Evolutionary conservation across 176 grass and related monocot species (phyloP).

Genomic region (Phoenix roebelenii): DNA sequence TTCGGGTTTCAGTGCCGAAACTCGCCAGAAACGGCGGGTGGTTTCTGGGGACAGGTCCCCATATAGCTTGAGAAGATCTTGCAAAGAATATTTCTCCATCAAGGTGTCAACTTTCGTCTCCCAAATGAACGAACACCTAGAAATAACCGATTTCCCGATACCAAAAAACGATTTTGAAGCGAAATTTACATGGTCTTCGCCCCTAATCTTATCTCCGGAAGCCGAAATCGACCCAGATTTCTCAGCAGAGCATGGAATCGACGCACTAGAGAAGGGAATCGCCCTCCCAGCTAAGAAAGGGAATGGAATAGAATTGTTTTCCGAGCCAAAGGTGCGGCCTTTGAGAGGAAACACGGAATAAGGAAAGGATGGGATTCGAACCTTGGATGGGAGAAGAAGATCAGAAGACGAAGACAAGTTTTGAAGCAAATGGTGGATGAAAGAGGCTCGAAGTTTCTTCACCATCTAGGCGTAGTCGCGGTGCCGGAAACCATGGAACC

Average conservation of each 20-base stretch:
- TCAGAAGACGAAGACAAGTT: no score
- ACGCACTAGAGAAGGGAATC: neutral
- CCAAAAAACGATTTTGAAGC: slow-evolving; percentile 18
- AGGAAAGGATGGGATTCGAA: no score
- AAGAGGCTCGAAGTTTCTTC: no score
- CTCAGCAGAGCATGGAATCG: neutral
- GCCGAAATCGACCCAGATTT: neutral
- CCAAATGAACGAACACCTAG: slow-evolving; percentile 48
- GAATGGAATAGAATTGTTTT: no score
- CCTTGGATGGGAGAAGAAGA: no score
- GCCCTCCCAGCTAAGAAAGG: no score
- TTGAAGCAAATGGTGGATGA: no score
- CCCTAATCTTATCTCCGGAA: neutral
- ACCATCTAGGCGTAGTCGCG: no score
- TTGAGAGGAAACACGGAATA: no score
- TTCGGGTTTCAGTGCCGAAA: slow-evolving; percentile 34
- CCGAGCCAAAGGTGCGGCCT: no score
- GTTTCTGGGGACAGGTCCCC: slow-evolving; percentile 54
- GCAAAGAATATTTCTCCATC: slow-evolving; percentile 31
- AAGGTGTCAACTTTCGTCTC: slow-evolving; percentile 34
- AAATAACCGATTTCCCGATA: slow-evolving; percentile 38
- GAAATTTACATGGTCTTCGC: neutral
- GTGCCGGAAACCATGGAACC: no score
- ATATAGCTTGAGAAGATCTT: slow-evolving; percentile 46
- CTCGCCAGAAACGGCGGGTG: slow-evolving; percentile 57